These are phyloP conservation scores for Podaxis carcinomalis DNA, from an alignment of 768 basidiomycete species.

Conservation along the genomic window DNA sequence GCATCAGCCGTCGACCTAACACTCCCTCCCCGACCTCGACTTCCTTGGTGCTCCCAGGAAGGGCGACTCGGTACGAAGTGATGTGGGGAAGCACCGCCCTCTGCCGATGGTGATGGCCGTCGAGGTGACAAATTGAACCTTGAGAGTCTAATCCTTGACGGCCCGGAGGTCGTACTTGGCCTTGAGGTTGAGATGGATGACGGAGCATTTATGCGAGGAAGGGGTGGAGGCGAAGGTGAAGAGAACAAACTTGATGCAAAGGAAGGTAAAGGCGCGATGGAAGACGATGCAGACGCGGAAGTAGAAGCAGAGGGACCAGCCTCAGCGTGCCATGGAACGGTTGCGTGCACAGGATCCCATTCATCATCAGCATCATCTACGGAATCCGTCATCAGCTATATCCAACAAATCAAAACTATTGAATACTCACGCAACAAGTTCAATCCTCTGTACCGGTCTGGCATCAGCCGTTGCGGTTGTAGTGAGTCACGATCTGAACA, in stretches of 20 bases:
- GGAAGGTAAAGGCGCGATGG: neutral
- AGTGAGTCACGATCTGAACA: neutral
- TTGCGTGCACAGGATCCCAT: conserved; percentile 2
- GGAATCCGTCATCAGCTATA: neutral
- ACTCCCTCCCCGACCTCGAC: neutral
- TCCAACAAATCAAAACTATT: neutral
- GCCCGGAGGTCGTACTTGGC: neutral
- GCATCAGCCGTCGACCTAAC: neutral
- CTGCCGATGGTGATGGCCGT: neutral
- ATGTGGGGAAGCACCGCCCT: neutral
- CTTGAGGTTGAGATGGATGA: neutral
- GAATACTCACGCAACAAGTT: neutral
- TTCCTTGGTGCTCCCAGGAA: neutral
- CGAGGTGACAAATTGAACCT: neutral
- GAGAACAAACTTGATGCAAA: conserved; percentile 6
- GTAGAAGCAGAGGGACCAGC: neutral
- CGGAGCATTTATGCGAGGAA: neutral
- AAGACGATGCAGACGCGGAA: neutral
- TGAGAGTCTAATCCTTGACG: neutral
- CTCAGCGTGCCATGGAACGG: neutral
- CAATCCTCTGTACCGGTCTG: neutral
- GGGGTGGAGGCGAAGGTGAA: neutral
- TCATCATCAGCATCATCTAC: conserved; percentile 1
- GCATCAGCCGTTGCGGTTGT: neutral
- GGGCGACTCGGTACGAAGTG: no score